Evolutionary conservation across 495 filamentous ascomycete genomes (phyloP).

Genomic region (Penicillium robsamsonii): DNA sequence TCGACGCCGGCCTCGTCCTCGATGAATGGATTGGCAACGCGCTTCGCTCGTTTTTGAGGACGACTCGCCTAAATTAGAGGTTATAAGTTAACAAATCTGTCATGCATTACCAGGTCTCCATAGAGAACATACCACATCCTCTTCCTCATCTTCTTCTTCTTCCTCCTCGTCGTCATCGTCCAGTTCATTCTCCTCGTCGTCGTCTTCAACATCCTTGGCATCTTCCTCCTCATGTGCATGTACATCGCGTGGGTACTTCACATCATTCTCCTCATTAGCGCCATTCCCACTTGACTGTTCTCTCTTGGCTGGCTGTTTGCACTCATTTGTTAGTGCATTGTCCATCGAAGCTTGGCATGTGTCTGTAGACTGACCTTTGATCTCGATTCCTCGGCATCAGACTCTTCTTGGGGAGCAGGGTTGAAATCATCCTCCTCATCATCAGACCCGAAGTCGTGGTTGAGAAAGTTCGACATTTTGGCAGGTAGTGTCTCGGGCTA

Average conservation of each 20-base stretch:
- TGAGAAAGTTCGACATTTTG: slow-evolving; percentile 54
- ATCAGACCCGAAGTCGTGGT: slow-evolving; percentile 64
- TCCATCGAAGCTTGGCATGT: not conserved
- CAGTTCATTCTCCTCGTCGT: slow-evolving; percentile 41
- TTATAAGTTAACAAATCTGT: slow-evolving; percentile 15
- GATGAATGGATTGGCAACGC: slow-evolving; percentile 75
- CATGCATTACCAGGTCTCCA: slow-evolving; percentile 19
- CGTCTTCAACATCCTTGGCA: slow-evolving; percentile 50
- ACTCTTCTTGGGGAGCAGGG: slow-evolving; percentile 63
- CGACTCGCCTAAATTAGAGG: slow-evolving; percentile 52
- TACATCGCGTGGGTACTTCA: slow-evolving; percentile 49
- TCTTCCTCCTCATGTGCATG: slow-evolving; percentile 50
- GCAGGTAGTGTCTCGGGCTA: slow-evolving; percentile 1
- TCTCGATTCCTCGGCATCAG: slow-evolving; percentile 59
- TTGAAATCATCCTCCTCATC: slow-evolving; percentile 84
- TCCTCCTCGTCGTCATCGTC: slow-evolving; percentile 46
- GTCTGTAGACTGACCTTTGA: slow-evolving; percentile 38
- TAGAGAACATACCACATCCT: slow-evolving; percentile 24
- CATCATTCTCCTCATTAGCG: slow-evolving; percentile 37
- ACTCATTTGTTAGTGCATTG: slow-evolving; percentile 21
- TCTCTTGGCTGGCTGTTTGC: slow-evolving; percentile 38
- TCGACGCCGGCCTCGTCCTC: slow-evolving; percentile 97
- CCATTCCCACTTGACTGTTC: slow-evolving; percentile 47
- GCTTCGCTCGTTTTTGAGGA: slow-evolving; percentile 73
- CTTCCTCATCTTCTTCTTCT: slow-evolving; percentile 30